These are phyloP conservation scores for Parathielavia hyrcaniae DNA, from an alignment of 495 filamentous ascomycete genomes.

Conservation along the genomic window DNA sequence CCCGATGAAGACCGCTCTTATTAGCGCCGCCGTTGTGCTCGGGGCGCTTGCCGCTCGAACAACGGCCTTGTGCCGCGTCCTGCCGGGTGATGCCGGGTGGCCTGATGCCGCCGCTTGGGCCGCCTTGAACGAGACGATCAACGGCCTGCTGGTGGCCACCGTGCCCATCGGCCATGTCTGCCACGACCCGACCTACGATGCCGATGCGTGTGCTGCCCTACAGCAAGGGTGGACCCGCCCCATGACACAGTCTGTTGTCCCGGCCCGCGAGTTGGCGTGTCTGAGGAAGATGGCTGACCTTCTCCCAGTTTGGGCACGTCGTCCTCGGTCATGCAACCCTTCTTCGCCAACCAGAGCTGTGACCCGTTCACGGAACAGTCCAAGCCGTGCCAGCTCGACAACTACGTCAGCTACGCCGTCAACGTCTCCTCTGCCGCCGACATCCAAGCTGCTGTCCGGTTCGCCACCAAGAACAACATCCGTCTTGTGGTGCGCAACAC, in stretches of 20 bases:
- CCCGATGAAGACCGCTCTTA: not conserved
- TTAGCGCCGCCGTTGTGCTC: not conserved
- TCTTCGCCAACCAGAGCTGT: slow-evolving; percentile 11
- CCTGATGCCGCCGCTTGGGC: slow-evolving; percentile 28
- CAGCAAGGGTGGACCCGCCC: slow-evolving; percentile 2
- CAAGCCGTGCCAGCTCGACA: slow-evolving; percentile 43
- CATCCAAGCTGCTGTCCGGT: slow-evolving; percentile 36
- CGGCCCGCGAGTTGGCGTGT: not conserved
- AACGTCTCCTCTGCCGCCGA: slow-evolving; percentile 36
- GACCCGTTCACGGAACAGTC: slow-evolving; percentile 1
- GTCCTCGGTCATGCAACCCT: slow-evolving; percentile 5
- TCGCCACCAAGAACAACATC: slow-evolving; percentile 37
- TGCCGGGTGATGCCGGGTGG: slow-evolving; percentile 5
- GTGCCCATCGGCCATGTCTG: slow-evolving; percentile 43
- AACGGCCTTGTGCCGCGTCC: not conserved
- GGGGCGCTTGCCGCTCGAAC: not conserved
- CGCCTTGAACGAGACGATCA: slow-evolving; percentile 36
- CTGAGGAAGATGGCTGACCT: not conserved
- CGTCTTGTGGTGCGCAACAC: slow-evolving; percentile 42
- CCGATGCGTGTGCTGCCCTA: slow-evolving; percentile 12
- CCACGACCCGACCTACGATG: slow-evolving; percentile 30
- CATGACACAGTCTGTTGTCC: slow-evolving; percentile 2
- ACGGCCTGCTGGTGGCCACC: slow-evolving; percentile 40
- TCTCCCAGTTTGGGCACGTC: not conserved
- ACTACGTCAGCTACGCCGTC: slow-evolving; percentile 48